phyloP scores from a whole-genome alignment of 73 alveolate genomes.

The Tetrahymena thermophila region DNA sequence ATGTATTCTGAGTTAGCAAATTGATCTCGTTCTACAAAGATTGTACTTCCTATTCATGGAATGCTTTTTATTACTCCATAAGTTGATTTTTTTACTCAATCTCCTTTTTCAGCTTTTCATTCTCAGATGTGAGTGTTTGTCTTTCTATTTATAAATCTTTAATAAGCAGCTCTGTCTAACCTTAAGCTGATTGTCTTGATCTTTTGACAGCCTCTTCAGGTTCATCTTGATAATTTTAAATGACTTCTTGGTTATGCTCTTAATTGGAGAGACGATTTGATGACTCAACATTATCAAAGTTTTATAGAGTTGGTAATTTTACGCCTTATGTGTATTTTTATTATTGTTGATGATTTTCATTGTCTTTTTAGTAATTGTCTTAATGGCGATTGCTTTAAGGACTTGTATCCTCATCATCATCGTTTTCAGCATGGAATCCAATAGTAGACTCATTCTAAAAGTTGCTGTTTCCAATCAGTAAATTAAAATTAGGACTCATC shows the following conservation, averaged over 20 bases:
- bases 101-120: background rate
- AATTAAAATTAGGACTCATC: background rate
- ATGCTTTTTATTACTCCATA: background rate
- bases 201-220: background rate
- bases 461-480: background rate
- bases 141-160: background rate
- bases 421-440: background rate
- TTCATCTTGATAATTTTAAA: background rate
- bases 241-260: background rate
- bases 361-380: background rate
- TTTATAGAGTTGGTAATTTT: background rate
- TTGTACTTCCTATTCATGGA: background rate
- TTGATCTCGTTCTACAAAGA: background rate
- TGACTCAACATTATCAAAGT: background rate
- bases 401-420: background rate
- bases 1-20: background rate
- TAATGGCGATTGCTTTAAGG: background rate
- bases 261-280: background rate
- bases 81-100: background rate
- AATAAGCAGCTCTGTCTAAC: background rate
- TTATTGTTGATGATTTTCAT: background rate
- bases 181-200: background rate
- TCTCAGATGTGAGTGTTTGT: background rate
- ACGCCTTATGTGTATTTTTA: too few relatives aligned
- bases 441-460: background rate